These are phyloP conservation scores for Candida ovalis DNA, from an alignment of 805 yeast genomes.

Conservation along the genomic window DNA sequence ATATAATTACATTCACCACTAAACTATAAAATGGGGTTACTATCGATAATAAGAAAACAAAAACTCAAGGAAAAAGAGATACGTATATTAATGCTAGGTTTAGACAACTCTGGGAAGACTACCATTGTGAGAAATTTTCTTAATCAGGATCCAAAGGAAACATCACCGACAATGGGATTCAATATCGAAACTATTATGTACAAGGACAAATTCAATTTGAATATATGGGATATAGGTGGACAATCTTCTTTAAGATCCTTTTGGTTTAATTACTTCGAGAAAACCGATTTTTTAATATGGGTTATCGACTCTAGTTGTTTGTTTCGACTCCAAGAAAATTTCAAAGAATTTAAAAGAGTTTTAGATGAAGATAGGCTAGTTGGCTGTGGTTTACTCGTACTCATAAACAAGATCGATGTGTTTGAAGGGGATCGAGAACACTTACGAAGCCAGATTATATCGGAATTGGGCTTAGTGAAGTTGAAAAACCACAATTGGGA, in stretches of 20 bases:
- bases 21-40: constrained; percentile 60
- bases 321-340: constrained; percentile 62
- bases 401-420: constrained; percentile 74
- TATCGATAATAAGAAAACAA: constrained; percentile 77
- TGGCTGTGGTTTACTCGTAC: constrained; percentile 64
- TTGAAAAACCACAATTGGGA: constrained; percentile 38
- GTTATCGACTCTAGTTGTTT: constrained; percentile 69
- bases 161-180: constrained; percentile 90
- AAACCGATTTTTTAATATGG: constrained; percentile 77
- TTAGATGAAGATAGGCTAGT: constrained; percentile 63
- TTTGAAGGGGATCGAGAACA: constrained; percentile 27
- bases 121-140: constrained; percentile 66
- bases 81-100: constrained; percentile 72
- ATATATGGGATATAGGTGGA: constrained; percentile 86
- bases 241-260: constrained; percentile 78
- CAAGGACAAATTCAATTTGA: constrained; percentile 40
- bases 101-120: constrained; percentile 91
- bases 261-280: constrained; percentile 92
- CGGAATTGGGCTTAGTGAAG: constrained; percentile 29
- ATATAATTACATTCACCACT: too few relatives aligned
- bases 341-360: constrained; percentile 58
- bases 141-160: constrained; percentile 44
- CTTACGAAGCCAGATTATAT: constrained; percentile 15
- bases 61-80: constrained; percentile 75
- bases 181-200: constrained; percentile 59